Base-by-base conservation (phyloP, 2,329 filamentous ascomycete species). In the Paecilomyces niveus region DNA sequence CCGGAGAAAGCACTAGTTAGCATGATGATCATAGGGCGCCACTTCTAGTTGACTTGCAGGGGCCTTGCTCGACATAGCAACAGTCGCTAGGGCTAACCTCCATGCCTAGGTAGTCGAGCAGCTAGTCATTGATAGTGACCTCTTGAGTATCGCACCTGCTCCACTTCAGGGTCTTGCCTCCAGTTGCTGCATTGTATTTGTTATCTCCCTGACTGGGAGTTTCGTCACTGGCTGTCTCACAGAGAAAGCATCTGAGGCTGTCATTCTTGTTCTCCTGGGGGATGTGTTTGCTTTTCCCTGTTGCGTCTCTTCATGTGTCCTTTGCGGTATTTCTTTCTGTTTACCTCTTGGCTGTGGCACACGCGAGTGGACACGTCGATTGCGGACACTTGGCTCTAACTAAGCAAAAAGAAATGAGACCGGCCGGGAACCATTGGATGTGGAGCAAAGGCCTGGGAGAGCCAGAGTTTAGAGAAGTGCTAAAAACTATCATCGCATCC, bases 341-440 rank as follows among this genome's bases (percentile, higher is more conserved):
- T 45, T 45, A 18, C 39, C 39, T 45, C 15, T 45, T 8, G 35
- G 35, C 35, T 45, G 35, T 45, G 35, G 35, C 35, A 45, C 35
- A n/a, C n/a, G n/a, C 15, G 39, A 45, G 39, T 18, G 39, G 39
- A 45, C 39, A 45, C 39, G 39, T 45, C 10, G 39, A 18, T 45
- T 45, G n/a, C 39, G 39, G 39, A 45, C 39, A 45, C 39, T 45
- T 45, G 39, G 35, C 35, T 45, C 35, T 4, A 45, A 45, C 3
- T 5, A 18, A 53, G n/a, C n/a, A n/a, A n/a, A n/a, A 62, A 59
- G 60, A 57, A 57, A 63, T 66, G 65, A 68, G 64, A 68, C 66
- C 67, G 63, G 57, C 57, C 59, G 58, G 55, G 58, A 62, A 32
- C 2, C 62, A 61, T 63, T 57, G 65, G 63, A 63, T 61, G 63